Evolutionary conservation across 495 filamentous ascomycete species (phyloP), one percentile per base, ranked within the genome.

Genomic region (Talaromyces thailandensis): DNA sequence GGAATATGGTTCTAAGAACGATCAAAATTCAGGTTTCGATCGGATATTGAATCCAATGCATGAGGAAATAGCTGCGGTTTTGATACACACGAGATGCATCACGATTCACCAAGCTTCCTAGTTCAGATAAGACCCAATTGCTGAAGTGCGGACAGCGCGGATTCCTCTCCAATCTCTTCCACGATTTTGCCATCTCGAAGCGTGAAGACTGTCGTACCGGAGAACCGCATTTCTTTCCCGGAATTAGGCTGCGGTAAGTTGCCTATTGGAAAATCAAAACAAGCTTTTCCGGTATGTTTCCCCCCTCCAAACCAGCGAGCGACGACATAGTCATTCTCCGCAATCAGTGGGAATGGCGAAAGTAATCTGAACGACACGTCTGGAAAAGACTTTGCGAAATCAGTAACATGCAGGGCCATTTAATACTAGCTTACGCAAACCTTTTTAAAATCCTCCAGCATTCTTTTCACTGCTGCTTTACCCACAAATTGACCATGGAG

Each of bases 271-370:
- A 62, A 29, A 37, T 62, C 58, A 55, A 62, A 40, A 62, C 62
- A 64, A 21, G 35, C 63, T 8, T 9, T 24, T n/a, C 63, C 63
- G 25, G 63, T 64, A 31, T 64, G 63, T 21, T 56, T 64, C 6
- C 63, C 63, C 21, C 63, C 63, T 7, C 63, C 59, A 29, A 64
- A 56, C 63, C 63, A 64, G 35, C 59, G 58, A 16, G 21, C 52
- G 6, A 57, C 63, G 9, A 64, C 58, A 32, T 64, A 64, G 50
- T 64, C 63, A 16, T 28, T 59, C 35, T 64, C 58, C 4, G 63
- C 63, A 56, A 64, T 64, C 60, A 64, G 26, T 7, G 63, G 63
- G n/a, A 57, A 37, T 52, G 43, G 24, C 26, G 62, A 64, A 14
- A 40, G 9, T 28, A 28, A 28, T 16, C 43, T 40, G 50, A 64